Conservation (phyloP, 148 eudicot species). For the Diospyros lotus region DNA sequence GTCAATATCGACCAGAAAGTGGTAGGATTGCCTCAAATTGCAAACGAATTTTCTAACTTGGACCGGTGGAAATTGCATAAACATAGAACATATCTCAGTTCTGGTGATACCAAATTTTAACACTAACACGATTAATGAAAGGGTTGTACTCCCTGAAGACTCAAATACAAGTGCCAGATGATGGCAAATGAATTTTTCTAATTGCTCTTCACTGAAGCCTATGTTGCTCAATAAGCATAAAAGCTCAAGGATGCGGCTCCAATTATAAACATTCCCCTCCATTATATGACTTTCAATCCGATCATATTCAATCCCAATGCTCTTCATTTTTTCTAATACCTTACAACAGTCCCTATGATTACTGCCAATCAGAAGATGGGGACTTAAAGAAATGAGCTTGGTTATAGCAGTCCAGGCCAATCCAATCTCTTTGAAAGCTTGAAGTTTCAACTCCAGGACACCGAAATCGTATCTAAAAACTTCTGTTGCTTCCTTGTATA, state of each 20-base stretch:
- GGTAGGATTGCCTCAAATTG: constrained; percentile 48
- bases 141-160: constrained; percentile 39
- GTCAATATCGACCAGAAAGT: constrained; percentile 44
- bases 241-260: constrained; percentile 52
- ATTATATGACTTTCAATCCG: constrained; percentile 46
- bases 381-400: constrained; percentile 45
- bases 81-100: constrained; percentile 32
- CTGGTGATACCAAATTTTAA: constrained; percentile 53
- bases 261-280: constrained; percentile 36
- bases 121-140: constrained; percentile 43
- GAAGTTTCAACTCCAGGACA: constrained; percentile 43
- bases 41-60: constrained; percentile 30
- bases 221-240: constrained; percentile 32
- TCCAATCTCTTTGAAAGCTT: constrained; percentile 46
- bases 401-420: constrained; percentile 30
- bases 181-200: constrained; percentile 24
- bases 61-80: constrained; percentile 41
- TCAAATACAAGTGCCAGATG: constrained; percentile 55
- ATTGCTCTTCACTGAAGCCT: constrained; percentile 36
- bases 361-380: constrained; percentile 44
- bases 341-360: constrained; percentile 23
- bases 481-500: constrained; percentile 53
- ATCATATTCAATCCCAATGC: constrained; percentile 36
- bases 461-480: constrained; percentile 48
- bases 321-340: constrained; percentile 32